Evolutionary conservation across 2,329 filamentous ascomycete species (phyloP), one percentile per base, ranked within the genome.

Genomic region (Aspergillus sergii): DNA sequence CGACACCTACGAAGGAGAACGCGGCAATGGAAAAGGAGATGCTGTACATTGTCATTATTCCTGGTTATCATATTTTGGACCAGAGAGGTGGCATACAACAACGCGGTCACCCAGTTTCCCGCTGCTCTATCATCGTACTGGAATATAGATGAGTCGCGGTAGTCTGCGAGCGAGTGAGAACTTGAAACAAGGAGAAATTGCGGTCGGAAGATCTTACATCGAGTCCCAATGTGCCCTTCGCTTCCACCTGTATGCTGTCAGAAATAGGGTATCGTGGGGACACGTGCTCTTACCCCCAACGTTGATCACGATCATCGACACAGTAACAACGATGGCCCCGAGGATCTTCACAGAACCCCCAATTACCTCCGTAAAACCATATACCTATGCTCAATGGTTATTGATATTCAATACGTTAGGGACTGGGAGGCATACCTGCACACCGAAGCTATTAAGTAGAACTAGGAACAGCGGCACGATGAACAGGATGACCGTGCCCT

Each of bases 1-100:
- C 76, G 11, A 78, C 69, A 0, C 76, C 76, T 14, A 74, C 66
- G 46, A 71, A 78, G 16, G 74, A 69, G 21, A 73, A 78, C 4
- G 70, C 68, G 43, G 71, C 70, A 6, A 74, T 71, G 1, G 74
- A 74, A 9, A 78, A 70, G 5, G 67, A 68, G 43, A 76, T 70
- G 9, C 76, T 73, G 16, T 2, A 12, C 8, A 23, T 8, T 10
- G 32, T 59, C 19, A 46, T 34, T 8, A 55, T 8, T 34, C 8
- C n/a, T 4, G 9, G 14, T 28, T 0, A 48, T 21, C 21, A 32
- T 6, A 21, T 14, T 3, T 4, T 19, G 0, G 5, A 9, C 10
- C 26, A 34, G 10, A 4, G 32, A 14, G 14, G 19, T 19, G 23
- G 58, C 71, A 45, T 69, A 76, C 75, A 73, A 64, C 9, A 73